Conservation (phyloP, 1,139 yeast genomes). For the Pneumocystis murina region DNA sequence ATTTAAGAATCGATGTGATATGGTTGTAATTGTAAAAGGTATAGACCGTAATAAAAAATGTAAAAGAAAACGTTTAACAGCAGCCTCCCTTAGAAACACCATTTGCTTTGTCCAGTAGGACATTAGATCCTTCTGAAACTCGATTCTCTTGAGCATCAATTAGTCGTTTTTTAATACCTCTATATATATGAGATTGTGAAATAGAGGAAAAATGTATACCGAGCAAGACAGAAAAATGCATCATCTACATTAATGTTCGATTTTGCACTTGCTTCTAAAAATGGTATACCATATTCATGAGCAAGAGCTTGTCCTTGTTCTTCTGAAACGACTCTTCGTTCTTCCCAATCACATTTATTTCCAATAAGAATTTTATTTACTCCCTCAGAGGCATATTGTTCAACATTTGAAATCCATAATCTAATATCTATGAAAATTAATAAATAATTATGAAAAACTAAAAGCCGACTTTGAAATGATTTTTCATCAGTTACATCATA, state of each 20-base stretch:
- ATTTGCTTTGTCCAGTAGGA: not conserved
- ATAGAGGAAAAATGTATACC: conserved; percentile 18
- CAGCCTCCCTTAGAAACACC: not conserved
- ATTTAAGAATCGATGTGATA: not conserved
- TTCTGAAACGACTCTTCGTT: conserved; percentile 55
- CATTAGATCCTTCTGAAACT: not conserved
- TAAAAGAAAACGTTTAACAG: not conserved
- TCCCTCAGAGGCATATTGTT: conserved; percentile 91
- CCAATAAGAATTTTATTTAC: conserved; percentile 90
- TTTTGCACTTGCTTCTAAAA: conserved; percentile 92
- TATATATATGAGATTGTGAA: not conserved
- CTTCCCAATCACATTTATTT: conserved; percentile 76
- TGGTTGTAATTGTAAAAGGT: not conserved
- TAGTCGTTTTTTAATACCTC: not conserved
- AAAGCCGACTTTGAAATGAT: conserved; percentile 55
- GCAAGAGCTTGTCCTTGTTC: conserved; percentile 89
- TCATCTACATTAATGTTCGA: conserved; percentile 84
- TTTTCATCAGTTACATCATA: conserved; percentile 94
- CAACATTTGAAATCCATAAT: conserved; percentile 88
- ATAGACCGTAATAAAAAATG: not conserved
- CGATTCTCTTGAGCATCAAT: not conserved
- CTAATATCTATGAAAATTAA: conserved; percentile 32
- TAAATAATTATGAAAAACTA: not conserved
- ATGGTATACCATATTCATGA: conserved; percentile 73
- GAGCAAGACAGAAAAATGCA: conserved; percentile 81